A percentile compares a stretch with the other conserved stretches of the same genome.
phyloP scores from a whole-genome alignment of 1,284 basidiomycete genomes.

The Austroboletus niveus region DNA sequence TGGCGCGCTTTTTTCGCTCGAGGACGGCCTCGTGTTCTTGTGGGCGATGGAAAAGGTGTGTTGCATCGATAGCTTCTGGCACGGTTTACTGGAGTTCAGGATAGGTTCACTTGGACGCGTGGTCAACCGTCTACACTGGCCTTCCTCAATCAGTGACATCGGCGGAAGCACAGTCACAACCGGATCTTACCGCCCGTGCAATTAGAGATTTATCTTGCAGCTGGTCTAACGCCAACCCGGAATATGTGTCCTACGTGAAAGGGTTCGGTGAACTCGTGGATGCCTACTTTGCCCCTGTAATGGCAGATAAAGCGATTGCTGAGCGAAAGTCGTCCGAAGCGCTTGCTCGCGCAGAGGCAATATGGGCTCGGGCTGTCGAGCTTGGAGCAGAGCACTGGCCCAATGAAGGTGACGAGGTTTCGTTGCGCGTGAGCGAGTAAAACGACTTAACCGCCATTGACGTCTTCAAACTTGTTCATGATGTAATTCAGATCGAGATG shows the following conservation, averaged over 20 bases:
- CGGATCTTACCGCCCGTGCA: too few relatives aligned
- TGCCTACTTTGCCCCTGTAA: slow-evolving; percentile 26
- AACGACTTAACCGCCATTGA: too few relatives aligned
- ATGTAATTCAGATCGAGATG: too few relatives aligned
- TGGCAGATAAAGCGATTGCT: slow-evolving; percentile 6
- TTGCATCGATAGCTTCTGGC: background rate
- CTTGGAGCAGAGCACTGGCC: slow-evolving; percentile 66
- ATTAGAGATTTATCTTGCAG: too few relatives aligned
- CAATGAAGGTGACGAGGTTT: slow-evolving; percentile 23
- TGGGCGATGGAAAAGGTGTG: slow-evolving; percentile 66
- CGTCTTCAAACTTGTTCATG: too few relatives aligned
- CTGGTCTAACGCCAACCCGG: slow-evolving; percentile 14
- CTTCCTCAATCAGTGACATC: slow-evolving; percentile 11
- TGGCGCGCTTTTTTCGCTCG: too few relatives aligned
- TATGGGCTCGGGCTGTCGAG: slow-evolving; percentile 58
- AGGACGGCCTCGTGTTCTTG: too few relatives aligned
- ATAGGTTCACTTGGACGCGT: slow-evolving; percentile 62
- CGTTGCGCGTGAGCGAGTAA: too few relatives aligned
- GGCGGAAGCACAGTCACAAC: slow-evolving; percentile 10
- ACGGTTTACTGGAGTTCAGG: background rate
- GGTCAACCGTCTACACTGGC: slow-evolving; percentile 50
- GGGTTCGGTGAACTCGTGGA: slow-evolving; percentile 55
- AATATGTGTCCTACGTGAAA: slow-evolving; percentile 62
- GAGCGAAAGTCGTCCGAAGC: slow-evolving; percentile 8
- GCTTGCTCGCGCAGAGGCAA: slow-evolving; percentile 43